Evolutionary conservation across 179 eudicot species (phyloP), one percentile per base, ranked within the genome.

Genomic region (Spergularia azorica): DNA sequence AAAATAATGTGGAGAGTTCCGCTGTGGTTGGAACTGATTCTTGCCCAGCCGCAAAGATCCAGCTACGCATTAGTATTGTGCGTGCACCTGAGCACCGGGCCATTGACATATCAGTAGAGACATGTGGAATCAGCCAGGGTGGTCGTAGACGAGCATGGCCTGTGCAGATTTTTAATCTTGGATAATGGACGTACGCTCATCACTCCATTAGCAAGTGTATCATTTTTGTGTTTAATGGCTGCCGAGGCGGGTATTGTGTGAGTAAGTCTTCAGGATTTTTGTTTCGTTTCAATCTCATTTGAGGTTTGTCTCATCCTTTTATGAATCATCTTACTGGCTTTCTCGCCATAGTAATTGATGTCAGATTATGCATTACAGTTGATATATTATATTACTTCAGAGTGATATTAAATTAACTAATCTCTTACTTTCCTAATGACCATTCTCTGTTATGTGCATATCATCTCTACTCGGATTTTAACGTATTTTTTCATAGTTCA

Each of bases 21-120:
- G 90, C 77, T 20, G 67, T 81, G 5, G 83, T 91, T 66, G 96
- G 97, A 41, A 85, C 88, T 12, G 84, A 83, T 58, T 83, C 85
- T 41, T 84, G 85, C 79, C 97, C 97, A 20, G 96, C 91, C 51
- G 72, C 64, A 11, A 90, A 82, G 83, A 76, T 95, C 64, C 90
- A 77, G 11, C 69, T 87, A 70, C 90, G 97, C 74, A 87, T 95
- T 76, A 95, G 98, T 79, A 81, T 95, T 26, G 98, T 81, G 15
- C 94, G 98, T 56, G 96, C 90, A 77, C 21, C 75, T 62, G 82
- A 85, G 80, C 97, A 92, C 79, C 98, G 98, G 8, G 91, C 96
- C 85, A 92, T 95, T n/a, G 98, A 95, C 79, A 95, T 95, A 76
- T 92, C 98, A 3, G 51, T 95, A 70, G 98, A 95, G 87, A 83